A percentile compares a stretch with the other conserved stretches of the same genome.
These are phyloP conservation scores for Edaphochlamys debaryana DNA, from an alignment of 139 green algal species.

Conservation along the genomic window DNA sequence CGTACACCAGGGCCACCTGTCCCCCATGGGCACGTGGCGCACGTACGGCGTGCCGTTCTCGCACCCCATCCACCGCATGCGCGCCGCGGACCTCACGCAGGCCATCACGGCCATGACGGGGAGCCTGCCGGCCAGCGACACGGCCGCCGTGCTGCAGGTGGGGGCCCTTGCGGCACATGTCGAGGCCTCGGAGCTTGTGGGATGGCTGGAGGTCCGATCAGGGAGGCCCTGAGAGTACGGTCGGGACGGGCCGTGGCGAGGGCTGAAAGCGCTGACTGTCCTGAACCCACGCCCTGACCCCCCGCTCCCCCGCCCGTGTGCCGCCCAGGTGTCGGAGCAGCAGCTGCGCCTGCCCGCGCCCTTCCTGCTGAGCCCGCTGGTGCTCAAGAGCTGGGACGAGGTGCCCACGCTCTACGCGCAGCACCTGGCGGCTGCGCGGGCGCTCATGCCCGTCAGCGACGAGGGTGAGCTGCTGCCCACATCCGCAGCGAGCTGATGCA, in stretches of 20 bases:
- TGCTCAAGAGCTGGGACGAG: constrained; percentile 11
- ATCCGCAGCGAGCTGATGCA: too few species aligned
- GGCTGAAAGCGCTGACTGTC: too few species aligned
- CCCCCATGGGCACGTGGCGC: neutral
- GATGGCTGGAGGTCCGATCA: too few species aligned
- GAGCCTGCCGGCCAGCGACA: neutral
- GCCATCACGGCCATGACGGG: neutral
- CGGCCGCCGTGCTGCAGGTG: too few species aligned
- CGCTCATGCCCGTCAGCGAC: constrained; percentile 21
- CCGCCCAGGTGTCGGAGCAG: neutral
- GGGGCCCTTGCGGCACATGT: too few species aligned
- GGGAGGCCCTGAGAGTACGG: too few species aligned
- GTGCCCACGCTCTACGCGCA: neutral
- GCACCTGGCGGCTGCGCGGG: constrained; percentile 11
- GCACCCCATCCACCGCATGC: constrained; percentile 13
- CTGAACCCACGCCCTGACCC: too few species aligned
- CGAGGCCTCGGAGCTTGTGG: too few species aligned
- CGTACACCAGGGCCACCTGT: neutral
- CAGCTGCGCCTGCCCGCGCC: constrained; percentile 6
- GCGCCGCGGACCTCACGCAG: neutral
- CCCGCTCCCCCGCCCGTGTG: too few species aligned
- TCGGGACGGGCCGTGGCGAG: too few species aligned
- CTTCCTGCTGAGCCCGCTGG: constrained; percentile 19
- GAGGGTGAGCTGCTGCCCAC: neutral
- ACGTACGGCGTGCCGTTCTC: constrained; percentile 24